Evolutionary conservation across 1,139 yeast genomes (phyloP), one percentile per base, ranked within the genome.

Genomic region (Hemisphaericaspora xylanilytica): DNA sequence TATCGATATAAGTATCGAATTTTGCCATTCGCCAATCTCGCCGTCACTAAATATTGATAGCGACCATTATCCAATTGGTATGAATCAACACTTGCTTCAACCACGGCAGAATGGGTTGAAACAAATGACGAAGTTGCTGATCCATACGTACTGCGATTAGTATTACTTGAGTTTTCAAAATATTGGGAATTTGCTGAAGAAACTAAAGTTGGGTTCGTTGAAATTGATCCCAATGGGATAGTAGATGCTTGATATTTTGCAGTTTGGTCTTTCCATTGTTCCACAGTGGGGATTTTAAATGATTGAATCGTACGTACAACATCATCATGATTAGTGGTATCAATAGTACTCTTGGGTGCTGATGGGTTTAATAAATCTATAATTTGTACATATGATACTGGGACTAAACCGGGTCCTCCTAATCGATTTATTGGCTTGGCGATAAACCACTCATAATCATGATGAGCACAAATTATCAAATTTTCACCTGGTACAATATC

Each of bases 371-470:
- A 70, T 43, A 89, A 75, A 58, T 92, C 96, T 31, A 92, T 80
- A 34, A 92, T 78, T 55, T 87, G 86, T 24, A 92, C 95, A 56
- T 86, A 92, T 20, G 88, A 79, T 3, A 87, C 94, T 0, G 98
- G 98, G 10, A 92, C 95, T 41, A 92, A 71, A 1, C 98, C 98
- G 0, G 97, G 97, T 0, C 97, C 98, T 12, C 98, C 98, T 36
- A 92, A 70, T 38, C 97, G 72, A 46, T 94, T 95, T 38, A 92
- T 86, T 6, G 97, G 97, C 59, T 92, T 92, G 11, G 97, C 97
- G 42, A 92, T 94, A 55, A 89, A 90, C 98, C 98, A 92, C 63
- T 92, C 98, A 50, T 75, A 87, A 43, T 88, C 92, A 55, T 92
- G 95, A 62, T 90, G 97, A 2, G 98, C 98, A 62, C 96, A 92